Evolutionary conservation across 2,329 filamentous ascomycete genomes (phyloP).

Genomic region (Kalaharituber pfeilii): DNA sequence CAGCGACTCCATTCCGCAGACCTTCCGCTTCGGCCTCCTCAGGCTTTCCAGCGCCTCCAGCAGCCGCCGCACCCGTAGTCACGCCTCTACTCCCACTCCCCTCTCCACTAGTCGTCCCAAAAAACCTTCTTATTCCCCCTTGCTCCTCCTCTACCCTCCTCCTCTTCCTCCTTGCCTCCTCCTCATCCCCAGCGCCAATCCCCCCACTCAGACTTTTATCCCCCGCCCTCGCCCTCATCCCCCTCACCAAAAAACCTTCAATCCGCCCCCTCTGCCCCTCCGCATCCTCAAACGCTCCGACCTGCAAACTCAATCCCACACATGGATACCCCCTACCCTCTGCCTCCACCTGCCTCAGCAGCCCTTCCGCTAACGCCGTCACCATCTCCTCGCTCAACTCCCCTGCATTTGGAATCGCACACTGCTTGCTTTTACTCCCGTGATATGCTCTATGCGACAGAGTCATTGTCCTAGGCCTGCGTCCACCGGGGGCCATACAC

Average conservation of each 20-base stretch:
- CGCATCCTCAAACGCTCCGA: background rate
- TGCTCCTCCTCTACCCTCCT: constrained; percentile 17
- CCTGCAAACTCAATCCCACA: constrained; percentile 25
- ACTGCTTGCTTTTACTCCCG: constrained; percentile 29
- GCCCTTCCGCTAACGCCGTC: constrained; percentile 54
- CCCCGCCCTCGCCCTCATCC: constrained; percentile 43
- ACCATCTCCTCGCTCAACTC: constrained; percentile 53
- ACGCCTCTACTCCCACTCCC: too few species aligned
- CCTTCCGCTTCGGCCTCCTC: constrained; percentile 25
- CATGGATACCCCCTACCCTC: constrained; percentile 81
- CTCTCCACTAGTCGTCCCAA: background rate
- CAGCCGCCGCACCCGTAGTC: background rate
- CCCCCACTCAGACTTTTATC: too few species aligned
- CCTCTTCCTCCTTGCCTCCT: constrained; percentile 16
- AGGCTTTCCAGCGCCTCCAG: background rate
- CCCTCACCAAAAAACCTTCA: constrained; percentile 42
- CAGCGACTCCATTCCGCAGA: constrained; percentile 18
- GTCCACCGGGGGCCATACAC: constrained; percentile 38
- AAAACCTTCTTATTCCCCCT: constrained; percentile 7
- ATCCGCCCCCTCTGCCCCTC: background rate
- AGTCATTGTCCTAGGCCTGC: constrained; percentile 46
- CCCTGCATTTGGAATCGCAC: constrained; percentile 59
- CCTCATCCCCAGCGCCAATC: constrained; percentile 25
- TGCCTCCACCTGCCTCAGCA: constrained; percentile 59
- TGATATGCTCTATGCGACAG: background rate